Base-by-base conservation (phyloP, 495 filamentous ascomycete genomes). In the Neurospora sp. region DNA sequence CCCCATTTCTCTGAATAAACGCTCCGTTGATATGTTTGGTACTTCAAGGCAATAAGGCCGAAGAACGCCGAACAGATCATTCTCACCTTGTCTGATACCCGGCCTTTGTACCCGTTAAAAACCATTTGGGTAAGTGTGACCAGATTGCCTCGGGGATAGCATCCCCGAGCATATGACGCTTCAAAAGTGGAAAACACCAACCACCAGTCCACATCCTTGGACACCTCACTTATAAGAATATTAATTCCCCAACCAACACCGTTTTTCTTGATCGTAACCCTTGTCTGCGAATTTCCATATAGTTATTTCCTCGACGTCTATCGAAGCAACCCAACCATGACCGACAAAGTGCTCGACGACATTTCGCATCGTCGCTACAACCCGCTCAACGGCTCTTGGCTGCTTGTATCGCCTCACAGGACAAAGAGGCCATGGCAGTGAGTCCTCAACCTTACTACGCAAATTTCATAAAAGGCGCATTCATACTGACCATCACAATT, bases 341-440 rank as follows among this genome's bases (percentile, higher is more conserved):
- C 86, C 0, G 86, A 87, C 78, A 78, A 85, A 70, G 91, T 99
- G 65, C 92, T 99, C 27, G 89, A 99, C 85, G 94, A 98, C 79
- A 98, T 99, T 77, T 98, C 96, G 39, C 96, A 99, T 80, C 86
- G 96, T 74, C 90, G 96, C 75, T 98, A 90, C 81, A 99, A 99
- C 80, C 94, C 94, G 39, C 83, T 99, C 68, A 90, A 91, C 47
- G 94, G 93, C 38, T 94, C 91, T 40, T 96, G 93, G 90, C 85
- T 99, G 70, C 85, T 99, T 16, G 96, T 98, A 18, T 98, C 96
- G 9, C 96, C 96, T 47, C 96, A 99, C 81, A 86, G 96, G 70
- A 97, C 93, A 73, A 97, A 98, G 87, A 87, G 96, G 72, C 96
- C 96, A 76, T 99, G 96, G 96, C 96, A 98, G 96, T 98, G 84